Base-by-base conservation (phyloP, 345 rosid genomes). In the Syzygium jambos region DNA sequence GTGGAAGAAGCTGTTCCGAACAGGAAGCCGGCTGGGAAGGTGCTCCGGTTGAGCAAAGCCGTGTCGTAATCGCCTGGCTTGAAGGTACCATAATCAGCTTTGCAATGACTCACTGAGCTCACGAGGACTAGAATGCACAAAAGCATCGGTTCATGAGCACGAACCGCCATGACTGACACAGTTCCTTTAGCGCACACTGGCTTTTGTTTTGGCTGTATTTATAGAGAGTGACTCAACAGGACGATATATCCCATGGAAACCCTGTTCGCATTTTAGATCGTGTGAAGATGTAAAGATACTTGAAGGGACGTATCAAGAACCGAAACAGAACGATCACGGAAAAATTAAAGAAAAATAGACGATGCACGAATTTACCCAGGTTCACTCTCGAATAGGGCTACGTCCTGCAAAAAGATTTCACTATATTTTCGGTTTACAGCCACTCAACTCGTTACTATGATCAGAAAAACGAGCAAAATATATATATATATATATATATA, bases 1-100 rank as follows among this genome's bases (percentile, higher is more conserved):
- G 91, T 82, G 52, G 91, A 86, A 27, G 89, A 78, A 7, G 89
- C 90, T 10, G 89, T 85, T n/a, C 91, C 87, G 9, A 91, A 91
- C 27, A 89, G 46, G 73, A 91, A 91, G 7, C 89, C 89, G 12
- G 52, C 53, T 2, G 88, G 91, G 46, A 91, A 91, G 46, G 87
- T 91, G 78, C 87, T 84, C 19, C 89, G 85, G 52, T 88, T 88
- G 38, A 87, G 63, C 54, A 30, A 77, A 13, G 1, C 11, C 3
- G 85, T 80, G 78, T 80, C 22, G 49, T 87, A 86, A 29, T 63
- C 22, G 85, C 19, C 14, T 13, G 51, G 21, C 52, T 51, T 23
- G 3, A 51, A 82, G 52, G 30, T 11, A 2, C 21, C 77, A n/a
- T 29, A 29, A 6, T 63, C 77, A 3, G 15, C 51, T 6, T 51